Conservation (phyloP, 148 eudicot species). For the Persicaria tinctoria region DNA sequence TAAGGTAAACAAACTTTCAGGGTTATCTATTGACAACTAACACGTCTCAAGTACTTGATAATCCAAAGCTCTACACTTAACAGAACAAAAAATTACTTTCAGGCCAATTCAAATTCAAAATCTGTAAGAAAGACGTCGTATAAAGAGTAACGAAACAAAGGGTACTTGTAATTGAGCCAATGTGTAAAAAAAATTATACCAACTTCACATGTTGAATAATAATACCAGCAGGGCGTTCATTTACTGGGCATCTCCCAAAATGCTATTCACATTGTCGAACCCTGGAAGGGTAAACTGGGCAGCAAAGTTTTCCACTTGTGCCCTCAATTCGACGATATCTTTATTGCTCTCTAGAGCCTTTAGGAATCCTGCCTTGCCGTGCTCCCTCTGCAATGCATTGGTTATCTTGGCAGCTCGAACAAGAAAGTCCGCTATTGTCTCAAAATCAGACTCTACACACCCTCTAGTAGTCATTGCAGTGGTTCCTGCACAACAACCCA, state of each 20-base stretch:
- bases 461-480: slow-evolving; percentile 99
- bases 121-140: background rate
- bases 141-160: slow-evolving; percentile 3
- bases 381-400: slow-evolving; percentile 46
- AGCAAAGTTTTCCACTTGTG: slow-evolving; percentile 67
- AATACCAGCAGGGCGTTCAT: background rate
- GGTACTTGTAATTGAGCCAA: background rate
- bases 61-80: background rate
- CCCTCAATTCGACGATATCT: slow-evolving; percentile 59
- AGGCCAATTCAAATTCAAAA: slow-evolving; percentile 6
- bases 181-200: slow-evolving; percentile 1
- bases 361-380: slow-evolving; percentile 56
- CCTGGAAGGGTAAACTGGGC: slow-evolving; percentile 84
- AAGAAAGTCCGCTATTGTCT: slow-evolving; percentile 73
- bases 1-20: background rate
- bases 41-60: background rate
- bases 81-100: background rate
- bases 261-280: slow-evolving; percentile 31
- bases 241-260: slow-evolving; percentile 11
- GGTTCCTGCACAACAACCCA: slow-evolving; percentile 43
- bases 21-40: background rate
- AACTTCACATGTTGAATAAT: background rate
- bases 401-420: slow-evolving; percentile 72
- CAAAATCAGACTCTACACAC: slow-evolving; percentile 78
- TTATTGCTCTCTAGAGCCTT: slow-evolving; percentile 59